Conservation (phyloP, 2,329 filamentous ascomycete genomes). For the Mariannaea sp. region DNA sequence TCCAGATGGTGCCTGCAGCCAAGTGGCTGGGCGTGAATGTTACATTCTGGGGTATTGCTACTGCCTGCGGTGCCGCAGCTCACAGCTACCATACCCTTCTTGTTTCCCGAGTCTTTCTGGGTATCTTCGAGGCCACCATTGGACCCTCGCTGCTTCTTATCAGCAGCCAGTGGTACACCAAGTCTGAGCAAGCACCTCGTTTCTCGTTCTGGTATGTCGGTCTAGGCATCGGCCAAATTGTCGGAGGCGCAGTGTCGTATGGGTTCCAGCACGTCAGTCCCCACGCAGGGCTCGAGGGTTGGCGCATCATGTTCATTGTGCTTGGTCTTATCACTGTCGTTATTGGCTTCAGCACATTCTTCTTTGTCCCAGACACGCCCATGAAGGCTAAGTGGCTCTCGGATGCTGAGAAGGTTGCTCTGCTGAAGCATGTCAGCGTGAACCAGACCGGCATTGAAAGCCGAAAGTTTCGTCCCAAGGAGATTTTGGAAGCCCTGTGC, state of each 20-base stretch:
- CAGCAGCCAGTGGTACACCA: conserved; percentile 65
- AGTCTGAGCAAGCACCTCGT: conserved; percentile 62
- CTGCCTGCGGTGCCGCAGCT: conserved; percentile 58
- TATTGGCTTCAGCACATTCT: conserved; percentile 41
- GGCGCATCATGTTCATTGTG: conserved; percentile 72
- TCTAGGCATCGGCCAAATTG: conserved; percentile 64
- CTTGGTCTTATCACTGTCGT: conserved; percentile 58
- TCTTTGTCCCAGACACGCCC: conserved; percentile 48
- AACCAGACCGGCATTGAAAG: conserved; percentile 64
- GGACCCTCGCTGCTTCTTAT: conserved; percentile 65
- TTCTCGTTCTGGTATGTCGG: conserved; percentile 67
- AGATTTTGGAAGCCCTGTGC: conserved; percentile 56
- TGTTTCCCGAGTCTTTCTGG: conserved; percentile 61
- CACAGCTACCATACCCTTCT: conserved; percentile 59
- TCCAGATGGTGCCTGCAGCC: conserved; percentile 63
- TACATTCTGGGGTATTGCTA: conserved; percentile 62
- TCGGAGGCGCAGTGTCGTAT: conserved; percentile 67
- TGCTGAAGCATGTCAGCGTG: conserved; percentile 58
- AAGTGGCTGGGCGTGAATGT: conserved; percentile 67
- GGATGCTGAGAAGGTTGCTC: conserved; percentile 53
- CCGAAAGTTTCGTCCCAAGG: conserved; percentile 56
- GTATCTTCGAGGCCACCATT: conserved; percentile 65
- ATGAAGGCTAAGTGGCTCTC: conserved; percentile 54
- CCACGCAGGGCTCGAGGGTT: conserved; percentile 63
- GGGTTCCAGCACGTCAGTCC: conserved; percentile 59